Conservation (phyloP, 2,329 filamentous ascomycete species). For the Aspergillus nomiae region DNA sequence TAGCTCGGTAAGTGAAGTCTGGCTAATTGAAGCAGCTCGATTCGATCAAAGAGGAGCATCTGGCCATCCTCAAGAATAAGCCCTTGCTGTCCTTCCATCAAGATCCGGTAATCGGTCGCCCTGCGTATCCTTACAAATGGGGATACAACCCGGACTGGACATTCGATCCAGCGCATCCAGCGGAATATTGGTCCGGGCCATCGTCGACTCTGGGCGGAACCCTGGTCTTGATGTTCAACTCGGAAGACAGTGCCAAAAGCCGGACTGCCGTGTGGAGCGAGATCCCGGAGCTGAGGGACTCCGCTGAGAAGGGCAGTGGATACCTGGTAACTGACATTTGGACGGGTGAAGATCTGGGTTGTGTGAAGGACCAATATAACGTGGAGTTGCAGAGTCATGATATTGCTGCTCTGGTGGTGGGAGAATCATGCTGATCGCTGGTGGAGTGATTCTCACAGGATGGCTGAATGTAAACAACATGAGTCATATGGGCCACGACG, state of each 20-base stretch:
- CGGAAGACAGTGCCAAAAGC: conserved; percentile 23
- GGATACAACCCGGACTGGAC: conserved; percentile 39
- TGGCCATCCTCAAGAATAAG: conserved; percentile 48
- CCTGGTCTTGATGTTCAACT: conserved; percentile 37
- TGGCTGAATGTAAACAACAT: too few relatives aligned
- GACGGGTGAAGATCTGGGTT: conserved; percentile 34
- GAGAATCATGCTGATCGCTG: neutral
- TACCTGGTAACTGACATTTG: conserved; percentile 32
- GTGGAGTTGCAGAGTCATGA: conserved; percentile 31
- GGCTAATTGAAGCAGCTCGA: conserved; percentile 32
- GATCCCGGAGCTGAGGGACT: conserved; percentile 29
- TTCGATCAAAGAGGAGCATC: conserved; percentile 36
- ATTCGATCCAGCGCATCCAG: conserved; percentile 35
- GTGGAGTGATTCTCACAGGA: neutral
- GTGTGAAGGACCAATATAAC: conserved; percentile 27
- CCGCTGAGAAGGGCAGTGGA: conserved; percentile 3
- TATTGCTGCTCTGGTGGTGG: conserved; percentile 32
- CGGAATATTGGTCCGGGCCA: conserved; percentile 40
- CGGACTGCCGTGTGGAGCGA: conserved; percentile 33
- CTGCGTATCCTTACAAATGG: conserved; percentile 47
- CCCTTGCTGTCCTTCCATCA: conserved; percentile 50
- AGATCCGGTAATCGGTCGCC: conserved; percentile 44
- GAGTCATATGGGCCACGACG: too few relatives aligned
- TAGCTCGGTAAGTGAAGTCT: neutral
- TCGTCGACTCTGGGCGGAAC: conserved; percentile 30